Conservation (phyloP, 805 yeast genomes). For the Teunomyces aglyptinius region DNA sequence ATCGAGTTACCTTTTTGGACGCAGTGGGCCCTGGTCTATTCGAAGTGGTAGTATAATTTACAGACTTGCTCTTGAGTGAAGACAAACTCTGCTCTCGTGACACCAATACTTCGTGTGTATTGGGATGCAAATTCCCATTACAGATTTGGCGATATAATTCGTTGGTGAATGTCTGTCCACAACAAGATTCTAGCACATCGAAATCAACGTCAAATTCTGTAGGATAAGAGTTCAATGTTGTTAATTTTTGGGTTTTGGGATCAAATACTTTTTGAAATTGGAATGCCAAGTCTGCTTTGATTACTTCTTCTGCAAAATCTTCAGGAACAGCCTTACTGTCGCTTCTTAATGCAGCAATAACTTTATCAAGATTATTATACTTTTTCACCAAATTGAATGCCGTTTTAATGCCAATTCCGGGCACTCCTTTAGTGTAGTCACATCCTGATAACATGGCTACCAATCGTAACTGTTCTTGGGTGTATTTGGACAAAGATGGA, state of each 20-base stretch:
- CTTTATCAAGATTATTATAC: constrained; percentile 51
- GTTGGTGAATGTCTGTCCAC: constrained; percentile 45
- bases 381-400: constrained; percentile 63
- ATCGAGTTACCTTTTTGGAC: constrained; percentile 1
- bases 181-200: constrained; percentile 42
- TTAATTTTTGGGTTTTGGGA: constrained; percentile 50
- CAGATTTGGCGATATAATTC: constrained; percentile 58
- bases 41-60: background rate
- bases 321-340: constrained; percentile 63
- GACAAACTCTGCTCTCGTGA: constrained; percentile 46
- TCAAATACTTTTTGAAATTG: constrained; percentile 83
- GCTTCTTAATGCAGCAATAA: constrained; percentile 53
- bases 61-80: constrained; percentile 12
- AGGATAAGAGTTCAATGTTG: constrained; percentile 59
- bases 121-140: constrained; percentile 66
- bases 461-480: constrained; percentile 59
- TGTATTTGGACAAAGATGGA: constrained; percentile 50
- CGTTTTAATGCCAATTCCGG: constrained; percentile 75
- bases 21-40: background rate
- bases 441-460: constrained; percentile 94
- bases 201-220: constrained; percentile 37
- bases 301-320: constrained; percentile 57
- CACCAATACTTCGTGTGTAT: constrained; percentile 44
- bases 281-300: constrained; percentile 74
- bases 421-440: constrained; percentile 87